Percentiles rank a stretch among this genome's conserved stretches.
phyloP scores from a whole-genome alignment of 225 moss, liverwort and hornwort species.

The Asterella californica region DNA sequence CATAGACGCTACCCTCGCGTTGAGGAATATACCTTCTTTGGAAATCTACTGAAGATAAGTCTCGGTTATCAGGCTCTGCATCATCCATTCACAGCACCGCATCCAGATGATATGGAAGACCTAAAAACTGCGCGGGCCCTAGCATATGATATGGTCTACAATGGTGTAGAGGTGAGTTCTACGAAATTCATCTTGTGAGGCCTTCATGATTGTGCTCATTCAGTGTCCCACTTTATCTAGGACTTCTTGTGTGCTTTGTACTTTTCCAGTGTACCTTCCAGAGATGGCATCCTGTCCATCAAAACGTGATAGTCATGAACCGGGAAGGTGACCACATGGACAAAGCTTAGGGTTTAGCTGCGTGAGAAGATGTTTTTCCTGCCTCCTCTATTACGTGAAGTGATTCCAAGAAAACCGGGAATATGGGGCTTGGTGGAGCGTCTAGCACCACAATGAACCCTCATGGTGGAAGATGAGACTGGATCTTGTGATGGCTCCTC shows the following conservation, averaged over 20 bases:
- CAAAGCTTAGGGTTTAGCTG: not conserved
- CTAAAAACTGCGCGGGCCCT: slow-evolving; percentile 87
- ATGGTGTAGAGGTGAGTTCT: slow-evolving; percentile 77
- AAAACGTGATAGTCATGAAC: not conserved
- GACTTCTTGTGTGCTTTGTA: not conserved
- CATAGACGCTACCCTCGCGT: too few species aligned
- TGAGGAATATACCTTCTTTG: too few species aligned
- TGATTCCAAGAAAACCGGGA: not conserved
- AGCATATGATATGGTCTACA: slow-evolving; percentile 98
- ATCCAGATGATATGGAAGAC: slow-evolving; percentile 85
- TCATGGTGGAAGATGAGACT: not conserved
- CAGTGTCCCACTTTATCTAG: not conserved
- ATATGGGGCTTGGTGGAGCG: not conserved
- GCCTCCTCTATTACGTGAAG: not conserved
- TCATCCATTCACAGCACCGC: slow-evolving; percentile 97
- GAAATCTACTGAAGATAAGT: not conserved
- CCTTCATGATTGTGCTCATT: not conserved
- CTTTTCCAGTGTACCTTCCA: not conserved
- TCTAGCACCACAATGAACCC: not conserved
- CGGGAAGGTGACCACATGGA: not conserved
- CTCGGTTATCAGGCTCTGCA: slow-evolving; percentile 62
- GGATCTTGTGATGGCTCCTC: not conserved
- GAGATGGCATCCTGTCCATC: not conserved
- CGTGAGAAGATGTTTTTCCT: not conserved
- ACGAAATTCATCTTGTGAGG: not conserved